Conservation (phyloP, 2,329 filamentous ascomycete species). For the Xylaria sp. region DNA sequence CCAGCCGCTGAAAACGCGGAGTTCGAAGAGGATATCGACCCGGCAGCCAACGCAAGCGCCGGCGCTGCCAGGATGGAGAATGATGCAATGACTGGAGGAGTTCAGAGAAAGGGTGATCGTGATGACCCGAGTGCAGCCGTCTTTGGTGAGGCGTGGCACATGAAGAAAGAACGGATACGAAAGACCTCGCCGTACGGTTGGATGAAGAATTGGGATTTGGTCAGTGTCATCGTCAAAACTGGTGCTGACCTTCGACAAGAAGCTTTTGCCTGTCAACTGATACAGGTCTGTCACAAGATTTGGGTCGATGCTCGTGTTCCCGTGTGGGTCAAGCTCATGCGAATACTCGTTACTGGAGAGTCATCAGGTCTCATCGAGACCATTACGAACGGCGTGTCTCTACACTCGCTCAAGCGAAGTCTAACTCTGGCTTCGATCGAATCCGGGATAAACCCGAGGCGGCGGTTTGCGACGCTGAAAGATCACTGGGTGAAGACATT, state of each 20-base stretch:
- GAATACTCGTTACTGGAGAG: constrained; percentile 83
- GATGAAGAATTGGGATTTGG: constrained; percentile 88
- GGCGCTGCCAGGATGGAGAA: constrained; percentile 87
- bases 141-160: constrained; percentile 84
- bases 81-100: constrained; percentile 82
- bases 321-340: constrained; percentile 90
- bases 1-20: constrained; percentile 43
- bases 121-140: constrained; percentile 85
- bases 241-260: constrained; percentile 82
- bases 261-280: constrained; percentile 84
- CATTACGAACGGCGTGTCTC: constrained; percentile 85
- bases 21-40: constrained; percentile 45
- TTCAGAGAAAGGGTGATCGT: constrained; percentile 78
- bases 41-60: constrained; percentile 67
- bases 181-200: constrained; percentile 83
- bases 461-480: constrained; percentile 76
- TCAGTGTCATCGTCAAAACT: constrained; percentile 87
- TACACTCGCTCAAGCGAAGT: constrained; percentile 82
- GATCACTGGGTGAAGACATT: constrained; percentile 85
- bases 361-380: constrained; percentile 85
- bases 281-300: constrained; percentile 78
- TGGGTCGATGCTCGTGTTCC: constrained; percentile 74
- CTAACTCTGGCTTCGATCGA: constrained; percentile 76
- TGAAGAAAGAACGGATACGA: constrained; percentile 81
- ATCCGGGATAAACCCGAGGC: constrained; percentile 70